Base-by-base conservation (phyloP, 257 asterid genomes). In the Solanum dulcamara region DNA sequence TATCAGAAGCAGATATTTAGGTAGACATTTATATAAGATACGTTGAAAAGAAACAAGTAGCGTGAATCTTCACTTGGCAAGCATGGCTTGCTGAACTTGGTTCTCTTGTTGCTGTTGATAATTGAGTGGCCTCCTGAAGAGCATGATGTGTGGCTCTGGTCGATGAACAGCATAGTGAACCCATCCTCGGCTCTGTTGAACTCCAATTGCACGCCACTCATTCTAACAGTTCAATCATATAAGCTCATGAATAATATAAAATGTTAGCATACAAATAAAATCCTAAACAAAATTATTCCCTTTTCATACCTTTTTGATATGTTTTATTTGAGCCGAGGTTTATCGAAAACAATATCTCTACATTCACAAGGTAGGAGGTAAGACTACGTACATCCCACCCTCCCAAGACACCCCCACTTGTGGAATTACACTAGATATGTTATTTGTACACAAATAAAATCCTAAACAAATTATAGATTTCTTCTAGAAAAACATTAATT, bases 141-240 rank as follows among this genome's bases (percentile, higher is more conserved):
- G 96, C 98, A 94, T 94, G 89, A 96, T 96, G 91, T 93, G 99
- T 67, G 98, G 97, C 93, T 96, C 99, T 2, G 98, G 98, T 18
- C 97, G 95, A 87, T 96, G 98, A 84, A 96, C 88, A 6, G 98
- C 97, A 30, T 96, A 96, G 89, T 96, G 99, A 40, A 94, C 97
- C 99, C 99, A 96, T 51, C 99, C 98, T 64, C 95, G 93, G 85
- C 99, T 96, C 88, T 96, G 97, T 89, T 96, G 98, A 85, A 96
- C 98, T 51, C 99, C 99, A 80, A 94, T 88, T 5, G 97, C 97
- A 70, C 97, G 93, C 99, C 98, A 96, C 85, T 96, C 97, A 72
- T 88, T 96, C 99, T 94, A 81, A 67, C 51, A 26, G 48, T 42
- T 66, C 81, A 48, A 79, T 64, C 35, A 10, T 60, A 60, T 24